Evolutionary conservation across 2,329 filamentous ascomycete species (phyloP), one percentile per base, ranked within the genome.

Genomic region (Fusarium chaquense): DNA sequence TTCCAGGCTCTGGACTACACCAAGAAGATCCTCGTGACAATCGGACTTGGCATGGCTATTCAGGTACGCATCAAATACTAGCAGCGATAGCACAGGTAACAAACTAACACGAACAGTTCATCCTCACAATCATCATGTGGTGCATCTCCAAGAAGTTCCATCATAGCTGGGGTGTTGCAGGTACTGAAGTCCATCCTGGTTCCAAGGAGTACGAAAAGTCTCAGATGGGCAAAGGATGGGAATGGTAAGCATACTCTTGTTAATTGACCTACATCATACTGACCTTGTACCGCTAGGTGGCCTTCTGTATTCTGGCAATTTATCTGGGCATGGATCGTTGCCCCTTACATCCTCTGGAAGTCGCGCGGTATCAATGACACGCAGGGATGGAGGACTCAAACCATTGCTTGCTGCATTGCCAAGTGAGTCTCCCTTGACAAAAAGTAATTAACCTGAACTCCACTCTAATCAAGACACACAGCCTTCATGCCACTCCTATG

Each of bases 81-180:
- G 13, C 1, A 6, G 2, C n/a, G 4, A 4, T 5, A 3, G n/a
- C 0, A 6, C 0, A 11, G 10, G 2, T 8, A 38, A 3, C 0
- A 3, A n/a, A 13, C 56, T 69, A 58, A 70, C 50, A 11, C 6
- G 13, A 1, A 1, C 35, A 91, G 89, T 76, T 91, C 5, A 71
- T 87, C 56, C 80, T 90, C 13, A 87, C 88, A 0, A 67, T 89
- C 36, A 75, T 89, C 53, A 85, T 90, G 77, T 92, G 85, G 77
- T 81, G 89, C 70, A 81, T 89, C 35, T 92, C 90, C 2, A 85
- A 84, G 53, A 90, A 90, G 65, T 92, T 91, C 71, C 90, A 92
- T 73, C 75, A 79, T 15, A 84, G 83, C 7, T 91, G 88, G 47
- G 86, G 88, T 61, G 83, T 89, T 28, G 85, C 87, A 5, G 86